phyloP scores from a whole-genome alignment of 257 asterid genomes.

The Euphrasia confusa region DNA sequence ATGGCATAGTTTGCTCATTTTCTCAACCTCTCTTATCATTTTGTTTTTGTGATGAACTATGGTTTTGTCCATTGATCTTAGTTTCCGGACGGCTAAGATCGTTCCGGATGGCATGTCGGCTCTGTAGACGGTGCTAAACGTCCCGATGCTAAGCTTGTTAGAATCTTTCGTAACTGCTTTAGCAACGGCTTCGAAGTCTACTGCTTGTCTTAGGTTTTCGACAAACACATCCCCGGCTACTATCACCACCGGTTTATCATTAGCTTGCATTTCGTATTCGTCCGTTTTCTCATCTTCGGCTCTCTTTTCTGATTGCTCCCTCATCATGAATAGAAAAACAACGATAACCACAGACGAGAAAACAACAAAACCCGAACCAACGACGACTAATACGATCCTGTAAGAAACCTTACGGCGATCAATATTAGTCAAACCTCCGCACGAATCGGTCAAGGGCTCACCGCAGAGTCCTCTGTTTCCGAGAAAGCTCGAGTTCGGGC shows the following conservation, averaged over 20 bases:
- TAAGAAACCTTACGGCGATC: constrained; percentile 82
- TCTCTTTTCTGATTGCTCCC: constrained; percentile 81
- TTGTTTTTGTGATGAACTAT: constrained; percentile 64
- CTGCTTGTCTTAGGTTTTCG: constrained; percentile 80
- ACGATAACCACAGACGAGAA: constrained; percentile 66
- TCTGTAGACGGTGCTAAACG: constrained; percentile 77
- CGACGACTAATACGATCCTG: constrained; percentile 65
- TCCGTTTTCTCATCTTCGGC: constrained; percentile 38
- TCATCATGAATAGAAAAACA: constrained; percentile 78
- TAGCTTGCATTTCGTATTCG: constrained; percentile 35
- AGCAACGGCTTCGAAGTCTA: constrained; percentile 78
- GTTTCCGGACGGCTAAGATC: constrained; percentile 61
- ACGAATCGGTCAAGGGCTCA: constrained; percentile 57
- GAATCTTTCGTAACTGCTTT: constrained; percentile 73
- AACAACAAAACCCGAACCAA: constrained; percentile 87
- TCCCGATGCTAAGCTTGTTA: constrained; percentile 60
- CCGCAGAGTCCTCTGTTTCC: constrained; percentile 92
- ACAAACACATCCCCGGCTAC: constrained; percentile 74
- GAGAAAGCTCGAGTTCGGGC: constrained; percentile 69
- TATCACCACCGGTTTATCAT: constrained; percentile 54
- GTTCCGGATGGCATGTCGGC: constrained; percentile 98
- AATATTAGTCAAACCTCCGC: constrained; percentile 42
- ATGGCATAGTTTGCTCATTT: constrained; percentile 74
- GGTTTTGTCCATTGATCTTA: constrained; percentile 72
- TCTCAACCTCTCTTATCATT: constrained; percentile 92